phyloP scores from a whole-genome alignment of 768 basidiomycete species.

The Melanogaster broomeanus region DNA sequence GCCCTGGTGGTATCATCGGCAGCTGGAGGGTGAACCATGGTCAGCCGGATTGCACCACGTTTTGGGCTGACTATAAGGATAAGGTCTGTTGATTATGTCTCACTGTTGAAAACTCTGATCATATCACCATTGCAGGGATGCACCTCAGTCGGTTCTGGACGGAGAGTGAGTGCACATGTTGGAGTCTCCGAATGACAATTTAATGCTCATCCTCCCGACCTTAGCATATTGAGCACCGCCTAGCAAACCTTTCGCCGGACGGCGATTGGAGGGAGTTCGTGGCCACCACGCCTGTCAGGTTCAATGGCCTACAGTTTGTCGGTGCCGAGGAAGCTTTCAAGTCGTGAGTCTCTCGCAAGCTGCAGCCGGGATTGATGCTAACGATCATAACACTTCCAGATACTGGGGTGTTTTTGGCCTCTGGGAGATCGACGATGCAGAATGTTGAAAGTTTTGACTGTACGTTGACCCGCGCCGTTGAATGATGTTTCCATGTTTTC shows the following conservation, averaged over 20 bases:
- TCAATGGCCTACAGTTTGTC: slow-evolving; percentile 24
- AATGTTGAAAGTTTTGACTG: no score
- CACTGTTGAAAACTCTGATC: not conserved
- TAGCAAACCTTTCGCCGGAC: slow-evolving; percentile 27
- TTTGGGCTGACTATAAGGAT: slow-evolving; percentile 21
- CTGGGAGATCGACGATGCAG: no score
- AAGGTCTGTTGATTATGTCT: slow-evolving; percentile 11
- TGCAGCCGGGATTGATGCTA: no score
- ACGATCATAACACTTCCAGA: no score
- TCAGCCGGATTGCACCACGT: slow-evolving; percentile 28
- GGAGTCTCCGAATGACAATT: not conserved
- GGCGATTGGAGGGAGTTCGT: slow-evolving; percentile 35
- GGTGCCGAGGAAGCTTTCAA: slow-evolving; percentile 14
- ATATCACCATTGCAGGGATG: slow-evolving; percentile 21
- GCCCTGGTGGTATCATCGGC: slow-evolving; percentile 20
- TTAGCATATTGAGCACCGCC: slow-evolving; percentile 32
- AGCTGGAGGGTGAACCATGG: slow-evolving; percentile 26
- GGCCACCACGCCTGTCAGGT: slow-evolving; percentile 32
- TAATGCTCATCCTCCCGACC: not conserved
- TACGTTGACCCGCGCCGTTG: no score
- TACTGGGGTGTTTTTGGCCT: no score
- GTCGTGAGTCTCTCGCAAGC: no score
- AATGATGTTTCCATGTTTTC: no score
- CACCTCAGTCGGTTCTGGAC: slow-evolving; percentile 23
- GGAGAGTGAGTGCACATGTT: slow-evolving; percentile 14